Percentiles rank a stretch among this genome's conserved stretches.
phyloP scores from a whole-genome alignment of 1,284 basidiomycete genomes.

The Irpex lacteus region DNA sequence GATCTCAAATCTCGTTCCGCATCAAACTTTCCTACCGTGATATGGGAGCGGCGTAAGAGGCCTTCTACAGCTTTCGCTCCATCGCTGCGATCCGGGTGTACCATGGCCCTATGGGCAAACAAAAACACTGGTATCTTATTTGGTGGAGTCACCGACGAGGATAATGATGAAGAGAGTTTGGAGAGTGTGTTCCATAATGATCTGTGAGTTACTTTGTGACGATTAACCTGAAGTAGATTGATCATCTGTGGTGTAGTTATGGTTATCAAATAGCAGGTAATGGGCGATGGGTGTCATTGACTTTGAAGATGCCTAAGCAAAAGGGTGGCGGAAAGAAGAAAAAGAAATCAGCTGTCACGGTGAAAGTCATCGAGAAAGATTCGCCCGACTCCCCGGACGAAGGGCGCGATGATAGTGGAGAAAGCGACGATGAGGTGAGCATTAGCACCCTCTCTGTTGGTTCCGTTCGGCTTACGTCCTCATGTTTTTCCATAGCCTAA shows the following conservation, averaged over 20 bases:
- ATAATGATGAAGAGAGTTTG: slow-evolving; percentile 82
- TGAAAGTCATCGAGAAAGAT: slow-evolving; percentile 14
- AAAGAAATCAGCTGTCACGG: slow-evolving; percentile 27
- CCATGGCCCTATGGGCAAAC: slow-evolving; percentile 78
- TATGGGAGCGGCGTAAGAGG: slow-evolving; percentile 87
- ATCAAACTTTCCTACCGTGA: slow-evolving; percentile 51
- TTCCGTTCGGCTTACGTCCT: background rate
- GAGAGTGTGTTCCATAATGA: slow-evolving; percentile 87
- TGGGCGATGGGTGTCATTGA: slow-evolving; percentile 80
- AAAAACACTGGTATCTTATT: slow-evolving; percentile 80
- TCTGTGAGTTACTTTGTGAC: slow-evolving; percentile 44
- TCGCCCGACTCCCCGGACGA: background rate
- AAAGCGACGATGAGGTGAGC: slow-evolving; percentile 20
- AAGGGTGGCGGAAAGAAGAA: slow-evolving; percentile 46
- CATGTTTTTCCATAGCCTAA: background rate
- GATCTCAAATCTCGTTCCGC: slow-evolving; percentile 30
- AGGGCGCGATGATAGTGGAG: slow-evolving; percentile 19
- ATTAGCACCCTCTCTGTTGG: background rate
- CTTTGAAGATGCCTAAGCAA: slow-evolving; percentile 66
- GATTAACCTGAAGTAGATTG: background rate
- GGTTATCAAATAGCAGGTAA: slow-evolving; percentile 79
- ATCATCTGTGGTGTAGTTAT: slow-evolving; percentile 44
- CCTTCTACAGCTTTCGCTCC: slow-evolving; percentile 72
- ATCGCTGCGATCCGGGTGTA: slow-evolving; percentile 73
- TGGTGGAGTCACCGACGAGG: slow-evolving; percentile 91